Evolutionary conservation across 331 rosid species (phyloP).

Genomic region (Dryas integrifolia): DNA sequence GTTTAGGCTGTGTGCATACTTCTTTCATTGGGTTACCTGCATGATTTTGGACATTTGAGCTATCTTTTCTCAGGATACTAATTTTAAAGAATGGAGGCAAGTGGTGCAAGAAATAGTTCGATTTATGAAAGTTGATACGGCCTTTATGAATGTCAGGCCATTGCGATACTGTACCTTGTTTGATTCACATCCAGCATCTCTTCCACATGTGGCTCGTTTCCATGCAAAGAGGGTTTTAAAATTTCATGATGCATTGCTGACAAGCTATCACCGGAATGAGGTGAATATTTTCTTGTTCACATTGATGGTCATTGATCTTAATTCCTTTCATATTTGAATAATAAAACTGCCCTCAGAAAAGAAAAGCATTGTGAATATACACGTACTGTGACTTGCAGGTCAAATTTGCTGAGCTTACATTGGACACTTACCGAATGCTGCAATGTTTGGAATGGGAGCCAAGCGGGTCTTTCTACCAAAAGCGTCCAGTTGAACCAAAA

Average conservation of each 20-base stretch:
- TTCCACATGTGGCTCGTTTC: slow-evolving; percentile 84
- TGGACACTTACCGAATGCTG: slow-evolving; percentile 90
- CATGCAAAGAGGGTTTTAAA: slow-evolving; percentile 90
- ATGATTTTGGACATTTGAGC: slow-evolving; percentile 33
- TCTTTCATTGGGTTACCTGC: slow-evolving; percentile 12
- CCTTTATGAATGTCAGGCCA: slow-evolving; percentile 65
- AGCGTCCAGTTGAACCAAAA: slow-evolving; percentile 49
- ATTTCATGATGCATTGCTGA: slow-evolving; percentile 74
- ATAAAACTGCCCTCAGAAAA: neutral
- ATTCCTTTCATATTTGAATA: neutral
- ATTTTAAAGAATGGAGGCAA: slow-evolving; percentile 90
- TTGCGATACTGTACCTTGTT: slow-evolving; percentile 67
- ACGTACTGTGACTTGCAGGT: slow-evolving; percentile 57
- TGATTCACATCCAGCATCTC: slow-evolving; percentile 75
- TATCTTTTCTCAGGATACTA: slow-evolving; percentile 66
- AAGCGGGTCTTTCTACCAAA: slow-evolving; percentile 72
- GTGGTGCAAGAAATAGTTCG: slow-evolving; percentile 93
- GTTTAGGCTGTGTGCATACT: neutral
- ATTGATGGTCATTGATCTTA: neutral
- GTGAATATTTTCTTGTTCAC: slow-evolving; percentile 37
- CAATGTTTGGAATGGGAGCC: slow-evolving; percentile 99
- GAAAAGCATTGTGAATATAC: slow-evolving; percentile 25
- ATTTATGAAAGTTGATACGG: slow-evolving; percentile 68
- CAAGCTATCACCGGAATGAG: slow-evolving; percentile 95
- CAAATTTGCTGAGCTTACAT: slow-evolving; percentile 88